Evolutionary conservation across 2,329 filamentous ascomycete species (phyloP), one percentile per base, ranked within the genome.

Genomic region (Paecilomyces dactylethromorphus): DNA sequence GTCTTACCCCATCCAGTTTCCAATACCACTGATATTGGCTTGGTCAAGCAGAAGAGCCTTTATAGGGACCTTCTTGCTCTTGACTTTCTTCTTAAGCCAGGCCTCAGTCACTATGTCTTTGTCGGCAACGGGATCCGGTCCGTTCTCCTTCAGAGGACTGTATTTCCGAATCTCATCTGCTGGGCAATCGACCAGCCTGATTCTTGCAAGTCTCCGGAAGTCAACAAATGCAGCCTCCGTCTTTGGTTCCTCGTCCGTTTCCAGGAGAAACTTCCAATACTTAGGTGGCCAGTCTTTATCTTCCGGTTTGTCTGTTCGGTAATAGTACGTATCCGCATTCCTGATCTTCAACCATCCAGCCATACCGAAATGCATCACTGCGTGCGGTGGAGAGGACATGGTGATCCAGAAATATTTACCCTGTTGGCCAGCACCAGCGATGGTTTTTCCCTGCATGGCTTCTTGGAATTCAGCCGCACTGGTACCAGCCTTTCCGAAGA

Each of bases 391-490:
- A 10, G 83, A 82, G 26, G 84, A 82, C 84, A 90, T 89, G 39
- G 91, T 87, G 22, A 97, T 80, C 81, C 94, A 99, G 73, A 99
- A 97, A 71, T 97, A 97, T 82, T 97, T 99, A 10, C 94, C 94
- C 72, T 97, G 94, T 60, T 89, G 91, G 3, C 89, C 90, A 3
- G 89, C 90, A 57, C 81, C 83, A 49, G 83, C 66, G 32, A 89
- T 85, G 69, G 86, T 91, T 68, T 89, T 93, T 3, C 91, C 91
- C 3, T 82, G 82, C 69, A 97, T 79, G 1, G 88, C 86, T 57
- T 84, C 82, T 65, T 90, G 81, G 62, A 99, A 92, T 31, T 87
- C 88, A 0, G 84, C 74, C 0, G 88, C 90, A 18, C 84, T 90
- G 0, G 90, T 95, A 31, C 92, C 92, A 21, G 87, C 92, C 75